These are phyloP conservation scores for Yamagishiella unicocca DNA, from an alignment of 139 green algal species.

Conservation along the genomic window DNA sequence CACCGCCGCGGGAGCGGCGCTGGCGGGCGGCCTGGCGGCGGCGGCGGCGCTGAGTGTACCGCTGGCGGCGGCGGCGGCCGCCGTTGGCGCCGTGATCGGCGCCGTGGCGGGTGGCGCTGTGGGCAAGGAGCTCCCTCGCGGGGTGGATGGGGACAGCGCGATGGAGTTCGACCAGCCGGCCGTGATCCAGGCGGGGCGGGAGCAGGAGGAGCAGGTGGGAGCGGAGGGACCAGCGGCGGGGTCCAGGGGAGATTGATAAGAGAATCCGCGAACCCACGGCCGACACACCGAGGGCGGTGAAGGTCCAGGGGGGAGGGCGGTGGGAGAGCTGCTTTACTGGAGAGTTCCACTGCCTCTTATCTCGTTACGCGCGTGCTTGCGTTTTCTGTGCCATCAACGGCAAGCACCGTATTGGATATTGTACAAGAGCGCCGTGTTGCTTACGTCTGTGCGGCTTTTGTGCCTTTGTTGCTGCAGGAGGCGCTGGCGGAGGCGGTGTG, in stretches of 20 bases:
- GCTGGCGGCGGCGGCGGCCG: constrained; percentile 29
- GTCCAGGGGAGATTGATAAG: no score
- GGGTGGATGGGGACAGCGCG: constrained; percentile 6
- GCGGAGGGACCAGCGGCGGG: no score
- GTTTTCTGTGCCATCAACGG: no score
- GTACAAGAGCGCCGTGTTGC: no score
- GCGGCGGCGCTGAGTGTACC: constrained; percentile 3
- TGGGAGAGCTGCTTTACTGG: no score
- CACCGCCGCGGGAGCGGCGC: background rate
- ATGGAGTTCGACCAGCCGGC: constrained; percentile 46
- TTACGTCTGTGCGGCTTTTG: no score
- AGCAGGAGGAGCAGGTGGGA: constrained; percentile 5
- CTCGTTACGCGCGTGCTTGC: no score
- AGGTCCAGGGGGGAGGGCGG: no score
- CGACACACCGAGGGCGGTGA: no score
- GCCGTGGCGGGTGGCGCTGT: constrained; percentile 34
- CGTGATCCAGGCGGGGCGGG: background rate
- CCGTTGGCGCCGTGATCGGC: constrained; percentile 25
- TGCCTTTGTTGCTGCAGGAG: constrained; percentile 8
- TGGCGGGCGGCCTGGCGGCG: constrained; percentile 13
- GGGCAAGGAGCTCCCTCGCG: constrained; percentile 41
- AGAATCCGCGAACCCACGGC: no score
- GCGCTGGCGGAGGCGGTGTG: constrained; percentile 17
- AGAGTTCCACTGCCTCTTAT: no score
- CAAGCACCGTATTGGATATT: no score